Evolutionary conservation across 345 rosid genomes (phyloP).

Genomic region (Hirschfeldia incana): DNA sequence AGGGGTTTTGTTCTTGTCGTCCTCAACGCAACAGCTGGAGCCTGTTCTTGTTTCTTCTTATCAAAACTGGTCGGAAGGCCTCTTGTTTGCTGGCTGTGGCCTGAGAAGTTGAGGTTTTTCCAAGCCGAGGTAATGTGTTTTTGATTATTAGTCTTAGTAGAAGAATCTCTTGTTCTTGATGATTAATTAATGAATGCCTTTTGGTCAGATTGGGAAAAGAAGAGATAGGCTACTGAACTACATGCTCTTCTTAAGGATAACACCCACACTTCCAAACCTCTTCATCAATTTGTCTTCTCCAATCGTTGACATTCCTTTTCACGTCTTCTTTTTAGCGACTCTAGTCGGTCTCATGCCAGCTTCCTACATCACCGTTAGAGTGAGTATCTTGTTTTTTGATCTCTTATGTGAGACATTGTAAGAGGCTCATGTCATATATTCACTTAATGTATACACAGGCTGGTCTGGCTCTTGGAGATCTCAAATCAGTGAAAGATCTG

Average conservation of each 20-base stretch:
- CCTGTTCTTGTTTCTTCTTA: slow-evolving; percentile 89
- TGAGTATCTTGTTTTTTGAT: slow-evolving; percentile 39
- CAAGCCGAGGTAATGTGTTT: slow-evolving; percentile 70
- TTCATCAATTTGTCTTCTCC: slow-evolving; percentile 98
- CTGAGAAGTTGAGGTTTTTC: slow-evolving; percentile 84
- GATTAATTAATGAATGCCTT: not conserved
- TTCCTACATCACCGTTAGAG: slow-evolving; percentile 88
- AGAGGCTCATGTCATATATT: slow-evolving; percentile 1
- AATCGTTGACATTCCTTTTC: slow-evolving; percentile 92
- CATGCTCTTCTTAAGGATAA: slow-evolving; percentile 92
- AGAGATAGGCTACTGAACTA: slow-evolving; percentile 91
- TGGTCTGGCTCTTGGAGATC: slow-evolving; percentile 83
- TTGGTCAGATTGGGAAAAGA: slow-evolving; percentile 67
- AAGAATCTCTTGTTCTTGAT: not conserved
- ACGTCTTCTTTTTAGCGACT: slow-evolving; percentile 87
- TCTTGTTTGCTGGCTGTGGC: slow-evolving; percentile 89
- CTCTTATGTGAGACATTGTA: not conserved
- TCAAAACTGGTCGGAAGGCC: slow-evolving; percentile 96
- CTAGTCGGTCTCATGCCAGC: slow-evolving; percentile 92
- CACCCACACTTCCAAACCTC: slow-evolving; percentile 93
- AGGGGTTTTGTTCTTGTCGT: slow-evolving; percentile 87
- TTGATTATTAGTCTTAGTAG: not conserved
- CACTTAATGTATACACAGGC: slow-evolving; percentile 51
- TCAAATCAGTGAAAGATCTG: slow-evolving; percentile 71
- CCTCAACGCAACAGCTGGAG: slow-evolving; percentile 92